Base-by-base conservation (phyloP, 306 rosid species). In the Lathyrus aphaca region DNA sequence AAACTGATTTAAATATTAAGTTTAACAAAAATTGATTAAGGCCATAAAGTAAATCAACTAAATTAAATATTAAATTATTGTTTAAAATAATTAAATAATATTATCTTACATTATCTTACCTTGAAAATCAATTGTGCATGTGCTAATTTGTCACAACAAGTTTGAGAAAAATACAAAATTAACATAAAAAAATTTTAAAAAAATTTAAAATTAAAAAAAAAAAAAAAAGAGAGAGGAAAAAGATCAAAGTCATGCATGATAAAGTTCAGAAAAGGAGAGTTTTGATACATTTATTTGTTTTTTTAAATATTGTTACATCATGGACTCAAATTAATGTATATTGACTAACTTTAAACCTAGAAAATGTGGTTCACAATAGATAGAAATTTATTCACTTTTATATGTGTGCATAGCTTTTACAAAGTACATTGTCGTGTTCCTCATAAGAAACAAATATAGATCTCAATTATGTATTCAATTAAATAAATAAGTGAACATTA, bases 371-470 rank as follows among this genome's bases (percentile, higher is more conserved):
- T 77, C 18, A 10, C 10, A 69, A 40, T 10, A 61, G 49, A 79
- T 8, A 17, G 51, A 44, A 59, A 58, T 68, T 73, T 68, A 35
- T 68, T 68, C 64, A 69, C 73, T 40, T 53, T 14, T 53, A 53
- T 64, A 72, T 32, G 66, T 72, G 75, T 59, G 19, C 62, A 46
- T 25, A 62, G 59, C 79, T 76, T 76, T 69, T 64, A 35, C 80
- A 54, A 75, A 69, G 87, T 83, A 80, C 76, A 61, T 3, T 83
- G 84, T 74, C 82, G 71, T 83, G 63, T 69, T 80, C 27, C 64
- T 64, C 82, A 77, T 74, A 81, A 77, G 80, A 66, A 51, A 66
- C 71, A 66, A 51, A 51, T 19, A 48, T 3, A 43, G 39, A 40
- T 19, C 76, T 64, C 79, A 71, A 83, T 77, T 71, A 73, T 81